Evolutionary conservation across 208 protist genomes (phyloP).

Genomic region (Vickermania ingenoplastis): DNA sequence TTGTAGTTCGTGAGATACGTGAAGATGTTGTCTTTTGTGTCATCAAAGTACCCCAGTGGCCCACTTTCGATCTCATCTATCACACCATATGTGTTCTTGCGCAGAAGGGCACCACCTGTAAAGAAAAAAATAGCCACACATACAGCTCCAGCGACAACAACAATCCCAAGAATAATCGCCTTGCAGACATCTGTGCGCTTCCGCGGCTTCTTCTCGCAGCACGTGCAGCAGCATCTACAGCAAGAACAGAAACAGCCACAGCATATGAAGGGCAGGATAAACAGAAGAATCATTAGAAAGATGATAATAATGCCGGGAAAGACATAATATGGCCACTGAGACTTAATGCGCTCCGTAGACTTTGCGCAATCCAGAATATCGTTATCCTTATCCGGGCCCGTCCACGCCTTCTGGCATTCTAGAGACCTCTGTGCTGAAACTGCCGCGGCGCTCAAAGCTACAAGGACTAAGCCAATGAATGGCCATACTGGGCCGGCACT

Average conservation of each 20-base stretch:
- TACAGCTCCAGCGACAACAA: not conserved
- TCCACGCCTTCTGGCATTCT: conserved; percentile 64
- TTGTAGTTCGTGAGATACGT: conserved; percentile 7
- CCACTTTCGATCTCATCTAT: not conserved
- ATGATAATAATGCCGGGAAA: conserved; percentile 34
- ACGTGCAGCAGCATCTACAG: not conserved
- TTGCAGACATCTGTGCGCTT: no score
- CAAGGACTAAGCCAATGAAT: not conserved
- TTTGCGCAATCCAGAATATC: conserved; percentile 42
- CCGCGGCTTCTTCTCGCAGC: not conserved
- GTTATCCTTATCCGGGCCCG: conserved; percentile 31
- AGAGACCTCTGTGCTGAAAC: conserved; percentile 28
- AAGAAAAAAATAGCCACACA: not conserved
- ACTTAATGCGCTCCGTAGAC: conserved; percentile 30
- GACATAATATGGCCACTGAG: conserved; percentile 51
- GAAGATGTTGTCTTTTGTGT: conserved; percentile 9
- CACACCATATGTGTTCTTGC: not conserved
- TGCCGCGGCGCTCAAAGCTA: not conserved
- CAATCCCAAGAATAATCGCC: not conserved
- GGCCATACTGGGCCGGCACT: no score
- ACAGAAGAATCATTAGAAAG: conserved; percentile 40
- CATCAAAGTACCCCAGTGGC: conserved; percentile 10
- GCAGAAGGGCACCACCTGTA: not conserved
- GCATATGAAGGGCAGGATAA: conserved; percentile 57
- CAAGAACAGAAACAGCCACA: conserved; percentile 30